Conservation (phyloP, 208 protist genomes). For the Naegleria gruberi region DNA sequence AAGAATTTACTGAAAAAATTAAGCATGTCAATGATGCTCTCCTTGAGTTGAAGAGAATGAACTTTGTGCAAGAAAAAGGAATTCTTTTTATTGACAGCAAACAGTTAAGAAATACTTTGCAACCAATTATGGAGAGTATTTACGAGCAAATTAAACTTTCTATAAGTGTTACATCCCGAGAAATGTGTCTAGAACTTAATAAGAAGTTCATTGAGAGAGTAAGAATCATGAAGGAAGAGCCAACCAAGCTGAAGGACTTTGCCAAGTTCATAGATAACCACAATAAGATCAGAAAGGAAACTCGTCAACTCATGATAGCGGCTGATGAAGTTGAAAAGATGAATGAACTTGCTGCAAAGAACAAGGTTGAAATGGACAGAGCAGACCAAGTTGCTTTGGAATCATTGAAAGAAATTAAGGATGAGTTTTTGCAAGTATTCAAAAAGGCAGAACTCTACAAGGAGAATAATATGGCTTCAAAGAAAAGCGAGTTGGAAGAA, state of each 20-base stretch:
- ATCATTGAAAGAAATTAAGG: not conserved
- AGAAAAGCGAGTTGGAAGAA: not conserved
- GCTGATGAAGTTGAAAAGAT: constrained; percentile 27
- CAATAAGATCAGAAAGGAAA: constrained; percentile 20
- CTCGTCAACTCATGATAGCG: not conserved
- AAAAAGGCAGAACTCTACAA: not conserved
- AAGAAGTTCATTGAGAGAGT: constrained; percentile 9
- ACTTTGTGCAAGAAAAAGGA: constrained; percentile 3
- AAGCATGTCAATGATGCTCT: not conserved
- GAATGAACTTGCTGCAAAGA: not conserved
- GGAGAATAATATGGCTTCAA: not conserved
- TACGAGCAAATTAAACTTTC: not conserved
- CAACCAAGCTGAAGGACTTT: constrained; percentile 25
- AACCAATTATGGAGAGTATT: constrained; percentile 13
- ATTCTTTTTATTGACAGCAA: constrained; percentile 22
- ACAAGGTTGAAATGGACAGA: constrained; percentile 3
- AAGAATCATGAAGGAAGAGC: constrained; percentile 5
- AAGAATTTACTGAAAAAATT: not conserved
- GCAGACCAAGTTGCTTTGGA: not conserved
- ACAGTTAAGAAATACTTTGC: not conserved
- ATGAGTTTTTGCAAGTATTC: not conserved
- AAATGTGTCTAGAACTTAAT: constrained; percentile 20
- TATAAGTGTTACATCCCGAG: not conserved
- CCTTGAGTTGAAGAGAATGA: constrained; percentile 23
- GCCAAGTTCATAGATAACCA: constrained; percentile 16